phyloP scores from a whole-genome alignment of 1,284 basidiomycete genomes.

The Rhodotorula sp. region DNA sequence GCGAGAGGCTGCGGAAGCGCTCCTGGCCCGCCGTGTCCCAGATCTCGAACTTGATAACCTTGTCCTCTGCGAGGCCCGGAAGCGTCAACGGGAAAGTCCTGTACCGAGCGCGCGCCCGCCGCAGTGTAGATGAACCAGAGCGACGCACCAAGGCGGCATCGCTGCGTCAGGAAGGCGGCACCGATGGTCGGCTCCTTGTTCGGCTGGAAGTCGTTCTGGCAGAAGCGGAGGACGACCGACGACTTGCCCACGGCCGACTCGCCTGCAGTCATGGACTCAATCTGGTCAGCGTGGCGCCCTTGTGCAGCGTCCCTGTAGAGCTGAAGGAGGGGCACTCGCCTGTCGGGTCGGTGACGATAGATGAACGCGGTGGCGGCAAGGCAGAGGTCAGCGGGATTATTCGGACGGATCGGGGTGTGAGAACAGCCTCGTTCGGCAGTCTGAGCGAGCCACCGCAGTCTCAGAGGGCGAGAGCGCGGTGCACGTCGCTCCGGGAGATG shows the following conservation, averaged over 20 bases:
- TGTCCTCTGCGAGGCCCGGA: slow-evolving; percentile 61
- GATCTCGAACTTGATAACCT: slow-evolving; percentile 90
- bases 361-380: no score
- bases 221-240: slow-evolving; percentile 97
- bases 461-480: no score
- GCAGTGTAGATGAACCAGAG: no score
- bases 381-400: no score
- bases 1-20: slow-evolving; percentile 78
- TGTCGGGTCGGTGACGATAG: no score
- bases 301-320: neutral
- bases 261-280: slow-evolving; percentile 53
- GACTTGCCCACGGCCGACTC: slow-evolving; percentile 99
- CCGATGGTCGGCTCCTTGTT: slow-evolving; percentile 98
- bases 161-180: slow-evolving; percentile 60
- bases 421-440: no score
- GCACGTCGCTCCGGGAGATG: no score
- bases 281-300: neutral
- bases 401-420: no score
- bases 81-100: neutral
- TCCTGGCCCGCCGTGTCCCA: slow-evolving; percentile 97
- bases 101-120: neutral
- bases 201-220: slow-evolving; percentile 89
- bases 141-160: slow-evolving; percentile 40
- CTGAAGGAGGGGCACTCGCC: neutral
- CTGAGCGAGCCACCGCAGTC: no score